phyloP scores from a whole-genome alignment of 352 stramenopile genomes.

The Pythium dissotocum region DNA sequence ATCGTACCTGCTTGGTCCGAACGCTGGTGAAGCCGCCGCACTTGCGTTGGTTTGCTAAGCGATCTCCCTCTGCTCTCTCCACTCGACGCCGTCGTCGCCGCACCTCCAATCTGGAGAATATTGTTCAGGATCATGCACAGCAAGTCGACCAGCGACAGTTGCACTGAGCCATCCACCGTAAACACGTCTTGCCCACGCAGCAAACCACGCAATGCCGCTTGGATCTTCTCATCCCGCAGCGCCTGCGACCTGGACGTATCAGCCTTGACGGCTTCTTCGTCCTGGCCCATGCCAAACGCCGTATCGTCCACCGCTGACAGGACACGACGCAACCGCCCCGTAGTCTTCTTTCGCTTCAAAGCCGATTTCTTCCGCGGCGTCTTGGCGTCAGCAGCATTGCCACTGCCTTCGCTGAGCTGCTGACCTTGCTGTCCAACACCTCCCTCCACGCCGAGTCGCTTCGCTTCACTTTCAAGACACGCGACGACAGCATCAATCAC shows the following conservation, averaged over 20 bases:
- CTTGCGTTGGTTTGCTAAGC: background rate
- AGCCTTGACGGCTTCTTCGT: background rate
- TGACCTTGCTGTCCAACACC: background rate
- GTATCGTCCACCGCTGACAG: background rate
- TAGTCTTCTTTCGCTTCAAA: constrained; percentile 53
- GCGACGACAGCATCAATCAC: constrained; percentile 38
- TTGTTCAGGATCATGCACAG: constrained; percentile 44
- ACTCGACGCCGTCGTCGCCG: background rate
- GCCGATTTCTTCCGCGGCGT: constrained; percentile 39
- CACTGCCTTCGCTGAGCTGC: background rate
- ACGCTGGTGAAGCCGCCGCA: constrained; percentile 7
- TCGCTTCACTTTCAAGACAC: constrained; percentile 7
- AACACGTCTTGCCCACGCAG: constrained; percentile 38
- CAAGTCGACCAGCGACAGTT: constrained; percentile 33
- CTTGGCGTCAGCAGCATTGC: constrained; percentile 6
- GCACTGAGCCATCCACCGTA: constrained; percentile 33
- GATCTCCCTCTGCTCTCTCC: constrained; percentile 1
- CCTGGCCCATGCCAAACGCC: background rate
- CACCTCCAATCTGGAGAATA: constrained; percentile 43
- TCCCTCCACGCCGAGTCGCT: constrained; percentile 1
- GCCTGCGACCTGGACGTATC: background rate
- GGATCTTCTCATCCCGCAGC: constrained; percentile 21
- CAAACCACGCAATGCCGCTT: constrained; percentile 25
- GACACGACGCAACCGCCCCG: background rate
- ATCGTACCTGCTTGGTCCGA: constrained; percentile 24